phyloP scores from a whole-genome alignment of 2,329 filamentous ascomycete species.

The Didymellaceae sp. region DNA sequence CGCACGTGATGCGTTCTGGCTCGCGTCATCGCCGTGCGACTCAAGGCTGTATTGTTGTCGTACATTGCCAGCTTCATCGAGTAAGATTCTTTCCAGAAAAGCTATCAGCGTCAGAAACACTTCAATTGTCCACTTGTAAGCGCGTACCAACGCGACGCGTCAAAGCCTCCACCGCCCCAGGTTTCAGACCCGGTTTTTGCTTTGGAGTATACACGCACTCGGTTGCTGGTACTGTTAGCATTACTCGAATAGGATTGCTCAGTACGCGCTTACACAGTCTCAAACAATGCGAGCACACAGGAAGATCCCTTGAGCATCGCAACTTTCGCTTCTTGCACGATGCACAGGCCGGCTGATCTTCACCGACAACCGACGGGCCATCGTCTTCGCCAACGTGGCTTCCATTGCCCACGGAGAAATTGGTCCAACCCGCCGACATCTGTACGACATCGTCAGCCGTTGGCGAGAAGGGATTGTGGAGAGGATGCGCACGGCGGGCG shows the following conservation, averaged over 20 bases:
- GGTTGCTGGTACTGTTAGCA: conserved; percentile 31
- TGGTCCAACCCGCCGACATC: conserved; percentile 44
- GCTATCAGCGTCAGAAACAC: conserved; percentile 29
- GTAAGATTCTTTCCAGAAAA: conserved; percentile 39
- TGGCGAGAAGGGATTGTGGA: conserved; percentile 29
- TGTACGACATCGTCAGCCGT: conserved; percentile 29
- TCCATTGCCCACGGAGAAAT: conserved; percentile 39
- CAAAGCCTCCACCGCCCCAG: conserved; percentile 43
- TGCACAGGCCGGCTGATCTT: conserved; percentile 40
- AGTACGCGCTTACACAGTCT: conserved; percentile 36
- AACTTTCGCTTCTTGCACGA: conserved; percentile 44
- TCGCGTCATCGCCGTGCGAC: neutral
- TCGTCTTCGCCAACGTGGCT: conserved; percentile 35
- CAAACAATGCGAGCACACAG: conserved; percentile 42
- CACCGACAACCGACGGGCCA: conserved; percentile 30
- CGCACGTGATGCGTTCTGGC: neutral
- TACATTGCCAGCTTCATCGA: conserved; percentile 37
- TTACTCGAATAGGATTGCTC: neutral
- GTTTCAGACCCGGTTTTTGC: conserved; percentile 44
- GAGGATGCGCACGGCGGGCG: conserved; percentile 30
- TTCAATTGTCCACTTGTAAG: neutral
- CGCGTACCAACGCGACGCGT: conserved; percentile 41
- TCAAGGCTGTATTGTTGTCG: conserved; percentile 29
- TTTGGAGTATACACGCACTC: conserved; percentile 42
- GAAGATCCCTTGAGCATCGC: conserved; percentile 40